Evolutionary conservation across 345 rosid species (phyloP), one percentile per base, ranked within the genome.

Genomic region (Murraya paniculata): DNA sequence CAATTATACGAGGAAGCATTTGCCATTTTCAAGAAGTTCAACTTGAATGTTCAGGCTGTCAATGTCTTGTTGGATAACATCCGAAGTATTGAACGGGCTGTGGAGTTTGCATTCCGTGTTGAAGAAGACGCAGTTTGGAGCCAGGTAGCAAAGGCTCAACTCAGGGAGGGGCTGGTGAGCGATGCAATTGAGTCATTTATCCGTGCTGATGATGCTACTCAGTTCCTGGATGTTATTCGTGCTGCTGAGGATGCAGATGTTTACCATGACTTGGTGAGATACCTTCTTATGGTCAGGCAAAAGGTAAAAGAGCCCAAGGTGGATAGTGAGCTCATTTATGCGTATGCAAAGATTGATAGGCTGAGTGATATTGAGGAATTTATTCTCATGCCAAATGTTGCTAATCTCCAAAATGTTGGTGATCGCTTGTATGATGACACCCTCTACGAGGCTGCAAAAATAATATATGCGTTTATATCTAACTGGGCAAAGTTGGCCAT

Each of bases 121-220:
- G 98, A 97, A 87, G 98, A 97, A 83, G 98, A 97, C 83, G 87
- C 94, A 75, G 99, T 94, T 74, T 97, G 98, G 98, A 91, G 94
- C 84, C 98, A 91, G 88, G 98, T 97, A 39, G 99, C 96, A 1
- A 93, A 89, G 86, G 97, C 98, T 60, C 99, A 94, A 81, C 91
- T 94, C 24, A 85, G 93, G 82, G 98, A 96, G 84, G 97, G 99
- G 59, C 89, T 97, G 70, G 98, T 94, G 78, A 94, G 98, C 55
- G 99, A 94, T 82, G 98, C 98, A 50, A 92, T 97, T 65, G 98
- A 97, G 83, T 97, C 97, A 14, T 97, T 93, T 83, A 94, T 94
- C 77, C 97, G 97, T 68, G 99, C 98, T 31, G 95, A 93, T 86
- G 95, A 93, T 76, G 92, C 94, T 76, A 87, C 97, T 71, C 91